Evolutionary conservation across 345 rosid genomes (phyloP).

Genomic region (Sonneratia alba): DNA sequence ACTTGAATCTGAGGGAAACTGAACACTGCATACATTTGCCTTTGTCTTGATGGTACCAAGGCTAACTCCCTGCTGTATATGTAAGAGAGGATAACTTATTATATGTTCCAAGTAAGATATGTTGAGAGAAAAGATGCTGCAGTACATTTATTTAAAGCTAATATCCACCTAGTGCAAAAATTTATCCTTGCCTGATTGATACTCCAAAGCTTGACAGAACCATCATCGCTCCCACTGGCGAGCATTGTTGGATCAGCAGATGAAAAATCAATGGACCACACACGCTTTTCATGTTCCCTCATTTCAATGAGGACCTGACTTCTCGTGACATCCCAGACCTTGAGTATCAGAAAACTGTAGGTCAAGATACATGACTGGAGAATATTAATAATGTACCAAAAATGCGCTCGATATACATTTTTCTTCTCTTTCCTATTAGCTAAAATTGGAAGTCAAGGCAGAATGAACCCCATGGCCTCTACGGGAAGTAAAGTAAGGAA

Average conservation of each 20-base stretch:
- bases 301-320: slow-evolving; percentile 67
- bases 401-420: background rate
- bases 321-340: slow-evolving; percentile 93
- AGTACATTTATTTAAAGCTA: slow-evolving; percentile 75
- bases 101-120: slow-evolving; percentile 23
- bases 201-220: slow-evolving; percentile 96
- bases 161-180: slow-evolving; percentile 72
- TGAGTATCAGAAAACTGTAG: slow-evolving; percentile 12
- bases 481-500: background rate
- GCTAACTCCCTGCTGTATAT: slow-evolving; percentile 69
- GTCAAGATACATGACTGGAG: slow-evolving; percentile 5
- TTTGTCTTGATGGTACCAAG: slow-evolving; percentile 76
- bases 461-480: background rate
- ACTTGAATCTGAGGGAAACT: slow-evolving; percentile 75
- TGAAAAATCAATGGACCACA: slow-evolving; percentile 91
- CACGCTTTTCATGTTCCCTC: slow-evolving; percentile 87
- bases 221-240: slow-evolving; percentile 96
- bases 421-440: background rate
- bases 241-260: slow-evolving; percentile 83
- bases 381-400: background rate
- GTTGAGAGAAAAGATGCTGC: slow-evolving; percentile 31
- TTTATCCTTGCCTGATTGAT: slow-evolving; percentile 98
- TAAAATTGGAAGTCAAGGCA: background rate
- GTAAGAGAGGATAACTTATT: slow-evolving; percentile 33
- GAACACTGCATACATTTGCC: slow-evolving; percentile 92